A percentile compares a stretch with the other conserved stretches of the same genome.
These are phyloP conservation scores for Mycothermus thermophilus DNA, from an alignment of 495 filamentous ascomycete genomes.

Conservation along the genomic window DNA sequence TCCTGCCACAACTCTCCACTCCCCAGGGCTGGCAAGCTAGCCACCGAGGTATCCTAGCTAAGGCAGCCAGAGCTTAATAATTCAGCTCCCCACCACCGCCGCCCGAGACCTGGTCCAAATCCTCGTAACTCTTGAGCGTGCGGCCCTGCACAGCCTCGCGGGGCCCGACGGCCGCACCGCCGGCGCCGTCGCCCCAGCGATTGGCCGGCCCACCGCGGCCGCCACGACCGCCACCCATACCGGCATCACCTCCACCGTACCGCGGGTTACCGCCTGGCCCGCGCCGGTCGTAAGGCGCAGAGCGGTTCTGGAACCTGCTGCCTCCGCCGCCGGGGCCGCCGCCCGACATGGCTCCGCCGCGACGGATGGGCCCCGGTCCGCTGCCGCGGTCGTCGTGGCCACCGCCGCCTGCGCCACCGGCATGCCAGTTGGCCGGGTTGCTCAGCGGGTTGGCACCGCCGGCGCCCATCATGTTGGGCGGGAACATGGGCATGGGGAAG, in stretches of 20 bases:
- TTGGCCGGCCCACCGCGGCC: conserved; percentile 35
- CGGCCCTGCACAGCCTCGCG: conserved; percentile 78
- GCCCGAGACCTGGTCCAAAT: conserved; percentile 65
- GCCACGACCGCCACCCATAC: conserved; percentile 12
- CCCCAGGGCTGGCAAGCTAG: no score
- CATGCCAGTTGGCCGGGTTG: conserved; percentile 31
- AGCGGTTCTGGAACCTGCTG: conserved; percentile 31
- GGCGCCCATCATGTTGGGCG: conserved; percentile 40
- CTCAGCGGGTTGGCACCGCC: conserved; percentile 35
- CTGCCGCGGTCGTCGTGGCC: conserved; percentile 28
- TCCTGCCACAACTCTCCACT: no score
- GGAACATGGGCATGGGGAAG: conserved; percentile 36
- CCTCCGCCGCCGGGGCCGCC: conserved; percentile 11
- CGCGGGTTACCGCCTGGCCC: conserved; percentile 32
- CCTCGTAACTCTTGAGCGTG: conserved; percentile 90
- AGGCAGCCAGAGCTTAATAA: conserved; percentile 21
- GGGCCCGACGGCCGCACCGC: conserved; percentile 59
- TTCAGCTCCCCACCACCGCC: conserved; percentile 48
- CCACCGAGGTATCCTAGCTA: no score
- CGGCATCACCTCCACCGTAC: conserved; percentile 16
- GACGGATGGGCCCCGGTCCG: conserved; percentile 29
- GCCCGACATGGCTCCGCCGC: conserved; percentile 27
- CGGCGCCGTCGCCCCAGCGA: conserved; percentile 50
- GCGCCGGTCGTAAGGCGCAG: conserved; percentile 37
- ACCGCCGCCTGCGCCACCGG: conserved; percentile 13